Conservation (phyloP, 2,329 filamentous ascomycete genomes). For the Mycogone perniciosa region DNA sequence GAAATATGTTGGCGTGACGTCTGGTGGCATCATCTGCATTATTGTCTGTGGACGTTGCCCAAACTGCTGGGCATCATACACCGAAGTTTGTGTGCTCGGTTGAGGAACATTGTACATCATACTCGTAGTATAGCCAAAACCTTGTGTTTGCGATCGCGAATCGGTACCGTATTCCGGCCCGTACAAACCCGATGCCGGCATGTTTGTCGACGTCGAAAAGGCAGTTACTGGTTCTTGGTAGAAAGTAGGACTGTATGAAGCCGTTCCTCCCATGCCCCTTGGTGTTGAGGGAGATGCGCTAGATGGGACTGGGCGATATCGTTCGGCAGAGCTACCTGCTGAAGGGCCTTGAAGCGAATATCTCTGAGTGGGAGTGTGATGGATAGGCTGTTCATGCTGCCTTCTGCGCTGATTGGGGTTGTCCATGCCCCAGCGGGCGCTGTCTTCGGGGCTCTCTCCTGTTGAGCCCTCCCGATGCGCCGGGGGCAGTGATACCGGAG, state of each 20-base stretch:
- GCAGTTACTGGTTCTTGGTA: conserved; percentile 49
- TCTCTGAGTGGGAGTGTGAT: conserved; percentile 51
- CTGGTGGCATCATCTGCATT: conserved; percentile 59
- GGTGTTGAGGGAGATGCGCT: conserved; percentile 42
- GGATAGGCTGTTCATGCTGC: conserved; percentile 40
- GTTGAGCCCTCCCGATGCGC: conserved; percentile 7
- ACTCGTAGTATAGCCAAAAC: conserved; percentile 54
- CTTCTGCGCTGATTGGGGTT: conserved; percentile 11
- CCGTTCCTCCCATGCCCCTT: conserved; percentile 49
- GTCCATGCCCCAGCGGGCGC: conserved; percentile 13
- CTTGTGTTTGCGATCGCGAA: conserved; percentile 48
- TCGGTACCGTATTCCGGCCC: conserved; percentile 61
- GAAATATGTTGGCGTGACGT: conserved; percentile 65
- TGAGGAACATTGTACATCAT: conserved; percentile 74
- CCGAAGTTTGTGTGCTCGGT: conserved; percentile 51
- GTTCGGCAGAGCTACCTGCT: conserved; percentile 31
- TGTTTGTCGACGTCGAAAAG: conserved; percentile 48
- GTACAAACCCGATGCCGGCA: conserved; percentile 54
- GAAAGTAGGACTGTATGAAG: conserved; percentile 49
- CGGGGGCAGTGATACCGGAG: conserved; percentile 2
- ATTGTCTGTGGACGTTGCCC: conserved; percentile 67
- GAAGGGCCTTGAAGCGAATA: conserved; percentile 45
- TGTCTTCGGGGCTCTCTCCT: conserved; percentile 1
- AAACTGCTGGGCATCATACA: conserved; percentile 75
- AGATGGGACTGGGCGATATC: conserved; percentile 45